These are phyloP conservation scores for Prunus campanulata DNA, from an alignment of 306 rosid species.

Conservation along the genomic window DNA sequence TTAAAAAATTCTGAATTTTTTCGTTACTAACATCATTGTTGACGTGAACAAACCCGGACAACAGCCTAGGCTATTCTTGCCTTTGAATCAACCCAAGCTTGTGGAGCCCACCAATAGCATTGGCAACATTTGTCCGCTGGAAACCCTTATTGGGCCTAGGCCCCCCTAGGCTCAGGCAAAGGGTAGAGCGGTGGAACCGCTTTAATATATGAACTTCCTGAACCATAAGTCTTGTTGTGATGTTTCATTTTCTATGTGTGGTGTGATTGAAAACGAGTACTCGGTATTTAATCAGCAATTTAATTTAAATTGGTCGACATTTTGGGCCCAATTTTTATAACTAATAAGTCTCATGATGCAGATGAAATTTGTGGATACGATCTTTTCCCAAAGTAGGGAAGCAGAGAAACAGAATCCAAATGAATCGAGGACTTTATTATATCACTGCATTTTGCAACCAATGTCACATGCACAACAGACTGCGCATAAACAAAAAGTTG, in stretches of 20 bases:
- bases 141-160: too few species aligned
- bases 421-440: background rate
- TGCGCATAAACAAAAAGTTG: background rate
- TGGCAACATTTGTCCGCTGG: too few species aligned
- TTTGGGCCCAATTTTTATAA: background rate
- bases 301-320: constrained; percentile 2
- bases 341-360: background rate
- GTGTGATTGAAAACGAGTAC: constrained; percentile 3
- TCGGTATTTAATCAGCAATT: constrained; percentile 1
- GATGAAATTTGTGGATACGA: background rate
- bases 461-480: background rate
- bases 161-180: too few species aligned
- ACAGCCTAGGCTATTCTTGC: too few species aligned
- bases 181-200: too few species aligned
- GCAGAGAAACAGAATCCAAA: constrained; percentile 3
- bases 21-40: rapidly evolving
- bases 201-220: background rate
- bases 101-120: too few species aligned
- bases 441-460: background rate
- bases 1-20: too few species aligned
- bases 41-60: too few species aligned
- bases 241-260: background rate
- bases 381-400: background rate
- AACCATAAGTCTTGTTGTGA: background rate
- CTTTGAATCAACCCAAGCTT: too few species aligned